phyloP scores from a whole-genome alignment of 495 filamentous ascomycete species.

The Lasiosphaeria miniovina region DNA sequence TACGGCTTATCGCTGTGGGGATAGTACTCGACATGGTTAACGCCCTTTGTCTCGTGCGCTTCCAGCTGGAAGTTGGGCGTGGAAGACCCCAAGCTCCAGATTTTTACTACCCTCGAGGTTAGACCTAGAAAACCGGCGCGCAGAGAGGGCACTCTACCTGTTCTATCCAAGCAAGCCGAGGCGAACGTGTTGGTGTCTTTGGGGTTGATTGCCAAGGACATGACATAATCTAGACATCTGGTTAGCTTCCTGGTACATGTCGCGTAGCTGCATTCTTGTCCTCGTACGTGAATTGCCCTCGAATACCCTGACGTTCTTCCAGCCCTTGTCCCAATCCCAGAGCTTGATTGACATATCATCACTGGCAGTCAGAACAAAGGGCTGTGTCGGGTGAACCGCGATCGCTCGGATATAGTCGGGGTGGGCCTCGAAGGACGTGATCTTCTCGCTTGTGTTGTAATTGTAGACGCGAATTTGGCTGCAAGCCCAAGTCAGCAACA shows the following conservation, averaged over 20 bases:
- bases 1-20: conserved; percentile 96
- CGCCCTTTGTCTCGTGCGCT: conserved; percentile 96
- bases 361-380: conserved; percentile 91
- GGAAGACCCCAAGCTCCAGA: conserved; percentile 90
- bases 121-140: neutral
- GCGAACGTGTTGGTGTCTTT: conserved; percentile 99
- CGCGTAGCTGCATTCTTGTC: neutral
- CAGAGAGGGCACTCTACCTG: conserved; percentile 62
- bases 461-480: conserved; percentile 61
- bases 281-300: conserved; percentile 80
- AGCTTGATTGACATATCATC: conserved; percentile 99
- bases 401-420: conserved; percentile 99
- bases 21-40: conserved; percentile 98
- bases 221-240: conserved; percentile 54
- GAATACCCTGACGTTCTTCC: conserved; percentile 98
- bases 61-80: conserved; percentile 94
- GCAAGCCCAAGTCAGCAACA: conserved; percentile 6
- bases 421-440: conserved; percentile 96
- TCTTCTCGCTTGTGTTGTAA: conserved; percentile 99
- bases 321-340: conserved; percentile 98
- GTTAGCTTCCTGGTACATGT: conserved; percentile 11
- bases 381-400: conserved; percentile 92
- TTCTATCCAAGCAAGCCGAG: conserved; percentile 91
- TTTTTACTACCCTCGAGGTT: conserved; percentile 64
- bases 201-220: conserved; percentile 99